Conservation (phyloP, 2,329 filamentous ascomycete genomes). For the Calonectria montana region DNA sequence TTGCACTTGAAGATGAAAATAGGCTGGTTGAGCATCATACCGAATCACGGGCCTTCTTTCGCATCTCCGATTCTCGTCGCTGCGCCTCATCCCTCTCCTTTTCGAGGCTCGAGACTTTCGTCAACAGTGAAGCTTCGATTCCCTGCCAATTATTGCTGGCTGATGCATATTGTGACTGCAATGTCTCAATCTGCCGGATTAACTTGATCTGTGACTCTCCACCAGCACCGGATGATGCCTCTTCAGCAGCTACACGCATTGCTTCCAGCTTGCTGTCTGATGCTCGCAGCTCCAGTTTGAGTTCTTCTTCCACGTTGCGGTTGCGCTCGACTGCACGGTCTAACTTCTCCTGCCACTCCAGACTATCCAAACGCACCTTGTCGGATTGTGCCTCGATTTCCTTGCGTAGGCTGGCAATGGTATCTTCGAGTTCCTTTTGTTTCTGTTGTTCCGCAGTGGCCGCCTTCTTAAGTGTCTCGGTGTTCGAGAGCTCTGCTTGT, state of each 20-base stretch:
- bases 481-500: conserved; percentile 72
- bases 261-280: conserved; percentile 92
- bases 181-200: conserved; percentile 90
- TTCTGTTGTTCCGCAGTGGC: conserved; percentile 73
- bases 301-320: conserved; percentile 76
- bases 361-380: conserved; percentile 75
- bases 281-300: conserved; percentile 80
- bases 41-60: conserved; percentile 88
- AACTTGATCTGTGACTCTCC: conserved; percentile 91
- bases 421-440: conserved; percentile 66
- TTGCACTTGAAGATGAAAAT: background rate
- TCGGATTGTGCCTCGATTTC: conserved; percentile 83
- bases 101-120: conserved; percentile 81
- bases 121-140: conserved; percentile 87
- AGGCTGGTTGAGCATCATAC: conserved; percentile 60
- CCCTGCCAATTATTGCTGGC: conserved; percentile 98
- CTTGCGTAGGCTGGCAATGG: conserved; percentile 73
- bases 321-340: conserved; percentile 78
- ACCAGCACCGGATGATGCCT: conserved; percentile 83
- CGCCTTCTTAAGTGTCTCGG: conserved; percentile 74
- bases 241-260: conserved; percentile 86
- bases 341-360: conserved; percentile 78
- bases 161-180: conserved; percentile 94
- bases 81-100: conserved; percentile 90
- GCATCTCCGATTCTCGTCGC: conserved; percentile 85